These are phyloP conservation scores for Puccinia horiana DNA, from an alignment of 1,284 basidiomycete genomes.

Conservation along the genomic window DNA sequence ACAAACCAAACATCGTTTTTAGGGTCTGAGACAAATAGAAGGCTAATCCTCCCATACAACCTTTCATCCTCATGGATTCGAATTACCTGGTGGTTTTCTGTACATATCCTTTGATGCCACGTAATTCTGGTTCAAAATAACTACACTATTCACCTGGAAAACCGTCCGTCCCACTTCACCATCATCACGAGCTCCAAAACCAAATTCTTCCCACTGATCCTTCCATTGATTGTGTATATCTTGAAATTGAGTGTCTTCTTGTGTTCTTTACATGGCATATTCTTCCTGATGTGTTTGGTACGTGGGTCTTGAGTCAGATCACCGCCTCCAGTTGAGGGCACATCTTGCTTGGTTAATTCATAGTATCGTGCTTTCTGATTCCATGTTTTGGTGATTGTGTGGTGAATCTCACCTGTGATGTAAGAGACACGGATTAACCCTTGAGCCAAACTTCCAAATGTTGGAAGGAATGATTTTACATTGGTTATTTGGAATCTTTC, in stretches of 20 bases:
- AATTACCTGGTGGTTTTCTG: neutral
- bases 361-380: no score
- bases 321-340: no score
- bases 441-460: no score
- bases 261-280: neutral
- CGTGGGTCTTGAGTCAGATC: no score
- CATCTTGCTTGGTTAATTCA: neutral
- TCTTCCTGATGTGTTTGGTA: neutral
- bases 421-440: no score
- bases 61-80: neutral
- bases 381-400: neutral
- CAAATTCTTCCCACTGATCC: neutral
- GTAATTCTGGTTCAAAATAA: neutral
- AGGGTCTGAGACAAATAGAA: neutral
- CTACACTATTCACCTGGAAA: neutral
- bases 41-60: neutral
- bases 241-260: neutral
- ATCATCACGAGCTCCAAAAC: neutral
- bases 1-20: neutral
- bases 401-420: neutral
- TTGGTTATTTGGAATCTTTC: constrained; percentile 9
- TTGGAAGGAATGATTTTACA: neutral
- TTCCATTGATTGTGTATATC: neutral
- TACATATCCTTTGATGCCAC: neutral
- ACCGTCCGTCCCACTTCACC: neutral